Evolutionary conservation across 163 green algal genomes (phyloP), one percentile per base, ranked within the genome.

Genomic region (Volvox carteri): DNA sequence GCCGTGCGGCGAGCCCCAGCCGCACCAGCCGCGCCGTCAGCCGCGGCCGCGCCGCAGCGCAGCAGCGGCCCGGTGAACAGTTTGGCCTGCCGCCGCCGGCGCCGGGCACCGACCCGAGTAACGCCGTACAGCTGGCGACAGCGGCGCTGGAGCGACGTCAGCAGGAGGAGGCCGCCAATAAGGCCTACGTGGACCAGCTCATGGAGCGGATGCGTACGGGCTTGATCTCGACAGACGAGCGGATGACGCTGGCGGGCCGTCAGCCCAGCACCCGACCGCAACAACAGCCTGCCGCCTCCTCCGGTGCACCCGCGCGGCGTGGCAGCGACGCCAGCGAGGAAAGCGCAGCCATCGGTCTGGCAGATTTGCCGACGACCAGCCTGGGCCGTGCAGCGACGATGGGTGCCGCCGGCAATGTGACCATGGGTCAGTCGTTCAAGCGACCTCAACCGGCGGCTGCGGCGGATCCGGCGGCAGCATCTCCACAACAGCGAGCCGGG

Each of bases 91-190:
- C 0, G 42, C 48, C 68, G 25, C 83, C 50, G 30, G 44, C 41
- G 46, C 50, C 11, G 25, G 33, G 81, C 81, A 35, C 35, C 41
- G 65, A 72, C 28, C 65, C 67, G n/a, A 88, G 83, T 67, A 88
- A 88, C 52, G 83, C 83, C 19, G 83, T 50, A 4, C 28, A 44
- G 68, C 11, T 83, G 83, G 83, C 83, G 37, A 50, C 28, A 12
- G 83, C 48, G 1, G 83, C 83, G 35, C 83, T 88, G 83, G 68
- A 74, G 83, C 83, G 83, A 9, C 52, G 52, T 33, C 83, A 74
- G 48, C 42, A 48, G 83, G 83, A 81, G 68, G 83, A 88, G 35
- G 83, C 48, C 44, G 83, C 83, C 19, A 46, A 44, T 18, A 39
- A 68, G 50, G 67, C 83, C 14, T 62, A 74, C 33, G 83, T 70